Evolutionary conservation across 768 basidiomycete genomes (phyloP).

Genomic region (Rhizopogon vesiculosus): DNA sequence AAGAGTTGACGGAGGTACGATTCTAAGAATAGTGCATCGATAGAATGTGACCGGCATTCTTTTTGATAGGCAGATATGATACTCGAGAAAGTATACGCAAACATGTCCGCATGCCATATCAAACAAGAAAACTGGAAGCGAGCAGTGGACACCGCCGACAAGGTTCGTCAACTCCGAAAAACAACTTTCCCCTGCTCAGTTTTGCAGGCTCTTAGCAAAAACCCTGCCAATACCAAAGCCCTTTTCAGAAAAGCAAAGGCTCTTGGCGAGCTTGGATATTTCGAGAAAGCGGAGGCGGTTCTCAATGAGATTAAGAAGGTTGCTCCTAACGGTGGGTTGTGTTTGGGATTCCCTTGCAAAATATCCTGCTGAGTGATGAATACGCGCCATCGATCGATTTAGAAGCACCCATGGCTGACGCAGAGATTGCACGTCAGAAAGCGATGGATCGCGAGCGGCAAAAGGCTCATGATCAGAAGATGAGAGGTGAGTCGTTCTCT

Average conservation of each 20-base stretch:
- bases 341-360: not conserved
- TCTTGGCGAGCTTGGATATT: slow-evolving; percentile 68
- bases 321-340: slow-evolving; percentile 49
- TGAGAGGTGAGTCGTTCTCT: slow-evolving; percentile 51
- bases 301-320: slow-evolving; percentile 62
- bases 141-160: slow-evolving; percentile 75
- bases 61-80: slow-evolving; percentile 59
- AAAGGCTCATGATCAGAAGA: slow-evolving; percentile 58
- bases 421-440: slow-evolving; percentile 59
- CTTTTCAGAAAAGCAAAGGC: slow-evolving; percentile 81
- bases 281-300: slow-evolving; percentile 65
- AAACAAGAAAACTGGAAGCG: slow-evolving; percentile 79
- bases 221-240: slow-evolving; percentile 73
- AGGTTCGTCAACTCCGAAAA: slow-evolving; percentile 34
- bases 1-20: slow-evolving; percentile 66
- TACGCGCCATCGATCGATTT: not conserved
- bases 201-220: slow-evolving; percentile 65
- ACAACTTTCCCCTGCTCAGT: not conserved
- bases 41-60: not conserved
- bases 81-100: slow-evolving; percentile 78
- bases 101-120: slow-evolving; percentile 81
- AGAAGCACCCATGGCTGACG: slow-evolving; percentile 58
- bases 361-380: not conserved
- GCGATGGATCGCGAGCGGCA: slow-evolving; percentile 65
- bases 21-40: not conserved